Evolutionary conservation across 306 rosid genomes (phyloP).

Genomic region (Cicer yamashitae): DNA sequence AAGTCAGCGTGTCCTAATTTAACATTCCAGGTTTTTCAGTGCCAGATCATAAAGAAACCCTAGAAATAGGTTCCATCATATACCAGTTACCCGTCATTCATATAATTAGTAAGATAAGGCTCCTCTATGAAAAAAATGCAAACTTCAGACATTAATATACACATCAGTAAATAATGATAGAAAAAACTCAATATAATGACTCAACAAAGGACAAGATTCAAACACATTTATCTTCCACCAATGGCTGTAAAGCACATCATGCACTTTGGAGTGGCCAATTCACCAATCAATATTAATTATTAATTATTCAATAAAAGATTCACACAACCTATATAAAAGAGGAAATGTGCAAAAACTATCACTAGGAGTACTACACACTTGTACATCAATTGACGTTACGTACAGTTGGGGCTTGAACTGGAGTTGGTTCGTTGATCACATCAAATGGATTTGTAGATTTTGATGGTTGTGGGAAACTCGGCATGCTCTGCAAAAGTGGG

Average conservation of each 20-base stretch:
- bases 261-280: conserved; percentile 36
- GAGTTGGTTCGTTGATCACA: conserved; percentile 59
- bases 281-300: conserved; percentile 30
- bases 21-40: conserved; percentile 30
- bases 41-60: conserved; percentile 30
- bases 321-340: conserved; percentile 26
- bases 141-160: not conserved
- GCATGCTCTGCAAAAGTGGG: conserved; percentile 62
- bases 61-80: conserved; percentile 8
- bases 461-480: conserved; percentile 59
- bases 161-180: not conserved
- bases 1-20: conserved; percentile 19
- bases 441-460: conserved; percentile 86
- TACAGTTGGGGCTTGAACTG: conserved; percentile 66
- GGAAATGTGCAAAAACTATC: not conserved
- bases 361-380: conserved; percentile 8
- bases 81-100: conserved; percentile 9
- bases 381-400: conserved; percentile 43
- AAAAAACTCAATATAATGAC: conserved; percentile 1
- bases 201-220: conserved; percentile 26
- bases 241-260: conserved; percentile 27
- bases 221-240: conserved; percentile 18
- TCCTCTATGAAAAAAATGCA: conserved; percentile 17
- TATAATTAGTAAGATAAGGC: conserved; percentile 3
- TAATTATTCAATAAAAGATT: conserved; percentile 33